These are phyloP conservation scores for Kazachstania psychrophila DNA, from an alignment of 805 yeast genomes.

Conservation along the genomic window DNA sequence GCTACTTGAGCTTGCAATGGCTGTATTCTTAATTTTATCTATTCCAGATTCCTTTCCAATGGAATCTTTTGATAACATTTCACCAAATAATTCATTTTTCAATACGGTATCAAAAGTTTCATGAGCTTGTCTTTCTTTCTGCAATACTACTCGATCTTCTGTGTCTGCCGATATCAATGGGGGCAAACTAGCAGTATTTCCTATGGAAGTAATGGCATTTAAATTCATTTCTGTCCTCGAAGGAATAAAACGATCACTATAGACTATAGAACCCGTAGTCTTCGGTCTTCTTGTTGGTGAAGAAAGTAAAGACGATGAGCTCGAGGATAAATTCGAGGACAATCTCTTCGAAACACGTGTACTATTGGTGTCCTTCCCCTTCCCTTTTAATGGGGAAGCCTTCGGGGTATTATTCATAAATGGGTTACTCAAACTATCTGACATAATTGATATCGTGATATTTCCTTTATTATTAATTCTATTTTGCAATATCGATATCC, in stretches of 20 bases:
- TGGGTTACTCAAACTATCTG: constrained; percentile 16
- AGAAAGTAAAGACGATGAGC: constrained; percentile 18
- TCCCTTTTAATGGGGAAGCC: constrained; percentile 25
- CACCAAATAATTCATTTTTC: constrained; percentile 87
- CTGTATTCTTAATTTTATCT: constrained; percentile 27
- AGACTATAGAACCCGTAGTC: constrained; percentile 32
- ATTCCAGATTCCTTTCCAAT: constrained; percentile 27
- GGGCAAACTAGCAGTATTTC: constrained; percentile 21
- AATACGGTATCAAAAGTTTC: constrained; percentile 77
- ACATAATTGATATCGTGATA: neutral
- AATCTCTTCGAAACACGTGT: constrained; percentile 5
- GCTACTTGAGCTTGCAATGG: too few relatives aligned
- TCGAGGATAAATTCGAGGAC: constrained; percentile 12
- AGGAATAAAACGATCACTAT: constrained; percentile 85
- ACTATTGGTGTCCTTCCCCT: constrained; percentile 8
- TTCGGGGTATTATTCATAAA: constrained; percentile 29
- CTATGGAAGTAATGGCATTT: constrained; percentile 66
- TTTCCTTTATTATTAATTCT: neutral
- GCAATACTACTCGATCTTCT: constrained; percentile 53
- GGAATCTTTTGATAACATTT: constrained; percentile 48
- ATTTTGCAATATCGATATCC: neutral
- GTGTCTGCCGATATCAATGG: constrained; percentile 15
- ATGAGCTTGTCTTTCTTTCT: constrained; percentile 74
- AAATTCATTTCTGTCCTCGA: constrained; percentile 76
- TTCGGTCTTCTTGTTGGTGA: constrained; percentile 29